phyloP scores from a whole-genome alignment of 2,329 filamentous ascomycete species.

The Lasiodiplodia hormozganensis region DNA sequence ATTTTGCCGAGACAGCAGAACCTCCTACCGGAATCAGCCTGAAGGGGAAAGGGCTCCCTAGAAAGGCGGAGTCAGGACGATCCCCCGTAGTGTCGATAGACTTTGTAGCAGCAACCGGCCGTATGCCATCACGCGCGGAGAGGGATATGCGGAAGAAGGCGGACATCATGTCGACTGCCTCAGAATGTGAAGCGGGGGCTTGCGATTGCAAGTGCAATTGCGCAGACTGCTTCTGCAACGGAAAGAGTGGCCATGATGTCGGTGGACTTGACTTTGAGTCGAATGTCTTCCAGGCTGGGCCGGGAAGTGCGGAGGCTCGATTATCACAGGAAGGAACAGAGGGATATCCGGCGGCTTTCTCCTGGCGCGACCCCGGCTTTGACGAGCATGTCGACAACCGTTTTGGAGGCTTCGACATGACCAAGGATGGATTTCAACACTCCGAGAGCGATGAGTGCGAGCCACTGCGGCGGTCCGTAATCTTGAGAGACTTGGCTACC shows the following conservation, averaged over 20 bases:
- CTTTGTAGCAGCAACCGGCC: neutral
- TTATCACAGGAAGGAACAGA: neutral
- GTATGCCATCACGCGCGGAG: neutral
- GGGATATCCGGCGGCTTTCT: slow-evolving; percentile 1
- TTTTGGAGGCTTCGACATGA: slow-evolving; percentile 21
- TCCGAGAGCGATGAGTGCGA: slow-evolving; percentile 4
- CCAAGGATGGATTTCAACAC: slow-evolving; percentile 14
- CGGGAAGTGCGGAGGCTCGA: neutral
- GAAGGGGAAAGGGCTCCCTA: neutral
- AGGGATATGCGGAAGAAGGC: neutral
- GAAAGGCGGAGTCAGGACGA: neutral
- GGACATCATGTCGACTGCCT: slow-evolving; percentile 1
- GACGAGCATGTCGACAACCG: slow-evolving; percentile 18
- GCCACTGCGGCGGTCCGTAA: slow-evolving; percentile 16
- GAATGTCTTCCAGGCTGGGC: slow-evolving; percentile 1
- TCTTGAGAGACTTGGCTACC: slow-evolving; percentile 11
- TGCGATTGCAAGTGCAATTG: slow-evolving; percentile 22
- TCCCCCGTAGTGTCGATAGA: too few relatives aligned
- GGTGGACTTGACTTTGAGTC: neutral
- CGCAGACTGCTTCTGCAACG: slow-evolving; percentile 4
- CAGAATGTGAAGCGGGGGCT: neutral
- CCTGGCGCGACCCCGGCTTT: neutral
- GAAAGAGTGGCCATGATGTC: neutral
- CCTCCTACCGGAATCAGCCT: neutral
- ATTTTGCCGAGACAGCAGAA: neutral